phyloP scores from a whole-genome alignment of 345 rosid species.

The Zanthoxylum bungeanum region DNA sequence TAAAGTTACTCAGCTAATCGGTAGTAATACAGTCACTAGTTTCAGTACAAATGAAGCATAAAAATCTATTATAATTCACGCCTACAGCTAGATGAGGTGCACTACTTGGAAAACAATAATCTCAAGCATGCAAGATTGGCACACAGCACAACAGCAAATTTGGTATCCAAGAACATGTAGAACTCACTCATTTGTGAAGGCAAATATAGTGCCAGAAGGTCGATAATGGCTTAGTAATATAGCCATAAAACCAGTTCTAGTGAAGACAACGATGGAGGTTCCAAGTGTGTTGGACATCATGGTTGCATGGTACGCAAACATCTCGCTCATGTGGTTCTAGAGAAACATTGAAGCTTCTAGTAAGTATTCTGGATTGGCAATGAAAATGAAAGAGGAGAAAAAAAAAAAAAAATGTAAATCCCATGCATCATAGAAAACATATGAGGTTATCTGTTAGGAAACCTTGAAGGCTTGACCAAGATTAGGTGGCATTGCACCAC shows the following conservation, averaged over 20 bases:
- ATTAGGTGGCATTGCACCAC: conserved; percentile 78
- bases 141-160: background rate
- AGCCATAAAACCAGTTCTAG: conserved; percentile 96
- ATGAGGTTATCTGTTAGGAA: background rate
- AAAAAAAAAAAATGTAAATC: background rate
- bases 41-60: background rate
- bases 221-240: conserved; percentile 91
- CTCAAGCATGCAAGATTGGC: conserved; percentile 6
- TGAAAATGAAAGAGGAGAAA: conserved; percentile 1
- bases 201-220: conserved; percentile 90
- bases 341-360: conserved; percentile 19
- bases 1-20: background rate
- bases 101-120: background rate
- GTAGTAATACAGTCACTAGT: background rate
- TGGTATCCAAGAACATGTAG: background rate
- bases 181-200: conserved; percentile 89
- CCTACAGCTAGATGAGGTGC: background rate
- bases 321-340: conserved; percentile 96
- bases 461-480: conserved; percentile 92
- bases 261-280: conserved; percentile 93
- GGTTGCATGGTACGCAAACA: conserved; percentile 99
- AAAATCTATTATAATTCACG: background rate
- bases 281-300: conserved; percentile 99
- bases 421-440: background rate
- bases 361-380: conserved; percentile 16